Evolutionary conservation across 2,329 filamentous ascomycete genomes (phyloP), one percentile per base, ranked within the genome.

Genomic region (Fusarium azukiicola): DNA sequence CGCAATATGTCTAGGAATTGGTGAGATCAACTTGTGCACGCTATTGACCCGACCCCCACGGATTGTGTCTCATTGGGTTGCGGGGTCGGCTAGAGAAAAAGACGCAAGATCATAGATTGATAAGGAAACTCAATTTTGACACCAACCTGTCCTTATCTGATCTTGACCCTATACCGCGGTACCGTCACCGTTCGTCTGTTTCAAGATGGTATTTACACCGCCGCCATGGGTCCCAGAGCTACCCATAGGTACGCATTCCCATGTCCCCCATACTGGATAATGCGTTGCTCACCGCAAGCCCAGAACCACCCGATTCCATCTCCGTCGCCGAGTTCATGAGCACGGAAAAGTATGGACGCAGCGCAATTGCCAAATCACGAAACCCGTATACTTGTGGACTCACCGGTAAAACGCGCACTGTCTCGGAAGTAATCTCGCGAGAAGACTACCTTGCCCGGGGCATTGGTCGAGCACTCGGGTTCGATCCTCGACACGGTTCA

Each of bases 301-400:
- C 49, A 77, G 75, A 76, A 4, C 74, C 74, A 2, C 74, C 74
- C 1, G 44, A 74, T 4, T 69, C 23, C 12, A 12, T 77, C 32
- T 91, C 96, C 2, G 91, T 98, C 68, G 91, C 91, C 79, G 93
- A 97, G 69, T 98, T 98, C 86, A 95, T 98, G 89, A 97, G 82
- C 87, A 91, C 64, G 91, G 93, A 82, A 4, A 16, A 56, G 0
- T 79, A 77, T 46, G 80, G 81, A 0, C 81, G 96, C 50, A 86
- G 88, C 67, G 90, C 95, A 2, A 87, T 96, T 5, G 90, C 91
- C 32, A 89, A 93, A 76, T 94, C 96, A 21, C 90, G 90, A 66
- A 91, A 95, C 75, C 95, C 96, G 0, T 98, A 95, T 86, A 96
- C 95, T n/a, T 97, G 96, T 80, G 96, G 96, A 13, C 80, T 97